phyloP scores from a whole-genome alignment of 2,329 filamentous ascomycete species.

The Fusarium chlamydosporum region DNA sequence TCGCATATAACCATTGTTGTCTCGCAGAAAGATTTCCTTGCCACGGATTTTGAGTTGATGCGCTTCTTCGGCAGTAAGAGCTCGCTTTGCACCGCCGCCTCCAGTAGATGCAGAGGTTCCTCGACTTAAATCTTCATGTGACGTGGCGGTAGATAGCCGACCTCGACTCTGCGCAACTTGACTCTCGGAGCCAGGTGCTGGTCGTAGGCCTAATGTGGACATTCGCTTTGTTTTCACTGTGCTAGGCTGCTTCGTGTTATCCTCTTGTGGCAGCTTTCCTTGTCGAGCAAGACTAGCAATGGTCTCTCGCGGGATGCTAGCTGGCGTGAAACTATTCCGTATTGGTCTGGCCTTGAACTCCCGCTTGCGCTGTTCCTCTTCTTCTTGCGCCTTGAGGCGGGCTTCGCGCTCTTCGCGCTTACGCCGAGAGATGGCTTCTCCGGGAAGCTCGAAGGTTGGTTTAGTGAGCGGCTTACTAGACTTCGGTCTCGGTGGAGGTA shows the following conservation, averaged over 20 bases:
- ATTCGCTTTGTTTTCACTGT: constrained; percentile 46
- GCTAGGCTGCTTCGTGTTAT: constrained; percentile 36
- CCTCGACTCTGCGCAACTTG: constrained; percentile 47
- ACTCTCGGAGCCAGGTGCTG: constrained; percentile 12
- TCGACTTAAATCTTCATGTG: constrained; percentile 53
- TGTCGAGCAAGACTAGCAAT: constrained; percentile 70
- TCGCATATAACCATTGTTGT: constrained; percentile 61
- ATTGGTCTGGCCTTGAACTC: constrained; percentile 75
- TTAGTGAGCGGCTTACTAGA: constrained; percentile 67
- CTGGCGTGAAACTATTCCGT: constrained; percentile 60
- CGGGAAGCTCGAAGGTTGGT: constrained; percentile 73
- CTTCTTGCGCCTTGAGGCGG: constrained; percentile 69
- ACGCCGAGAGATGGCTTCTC: constrained; percentile 70
- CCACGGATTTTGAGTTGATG: constrained; percentile 67
- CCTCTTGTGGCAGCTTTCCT: constrained; percentile 57
- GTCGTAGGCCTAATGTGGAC: constrained; percentile 41
- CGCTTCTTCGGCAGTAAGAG: constrained; percentile 66
- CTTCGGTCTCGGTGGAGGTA: constrained; percentile 62
- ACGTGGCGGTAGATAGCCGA: constrained; percentile 46
- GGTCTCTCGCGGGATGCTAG: constrained; percentile 68
- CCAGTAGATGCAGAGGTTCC: constrained; percentile 63
- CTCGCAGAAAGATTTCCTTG: constrained; percentile 67
- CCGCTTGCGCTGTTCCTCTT: constrained; percentile 71
- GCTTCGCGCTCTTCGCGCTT: constrained; percentile 70
- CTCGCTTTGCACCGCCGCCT: constrained; percentile 62